Evolutionary conservation across 139 green algal genomes (phyloP), one percentile per base, ranked within the genome.

Genomic region (Chlamydomonas sp.): DNA sequence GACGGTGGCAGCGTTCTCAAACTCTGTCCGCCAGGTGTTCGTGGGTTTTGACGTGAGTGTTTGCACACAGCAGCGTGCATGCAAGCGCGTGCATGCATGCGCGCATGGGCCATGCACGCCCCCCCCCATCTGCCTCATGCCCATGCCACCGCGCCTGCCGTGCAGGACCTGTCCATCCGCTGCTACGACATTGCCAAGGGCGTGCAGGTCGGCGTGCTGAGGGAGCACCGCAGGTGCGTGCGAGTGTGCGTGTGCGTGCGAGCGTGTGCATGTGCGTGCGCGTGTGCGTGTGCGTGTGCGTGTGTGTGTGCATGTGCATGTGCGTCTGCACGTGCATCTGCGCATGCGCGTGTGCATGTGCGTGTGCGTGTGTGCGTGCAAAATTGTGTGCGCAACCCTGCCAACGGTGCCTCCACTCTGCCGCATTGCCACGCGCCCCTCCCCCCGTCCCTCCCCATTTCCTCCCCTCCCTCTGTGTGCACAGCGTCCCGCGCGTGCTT

Each of bases 91-190:
- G 6, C 24, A n/a, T n/a, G n/a, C n/a, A n/a, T n/a, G n/a, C n/a
- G n/a, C n/a, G n/a, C n/a, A n/a, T n/a, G n/a, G n/a, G 24, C 3
- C n/a, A 5, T 65, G 31, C 28, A 47, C 22, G 54, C 24, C 13
- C 6, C 22, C 22, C 6, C 16, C 13, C 26, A 35, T 8, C 54
- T 16, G 54, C 24, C 16, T 63, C 10, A 6, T 63, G 28, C 22
- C 54, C 24, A 29, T 37, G n/a, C n/a, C n/a, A n/a, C n/a, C n/a
- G n/a, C n/a, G n/a, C n/a, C n/a, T n/a, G 61, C 36, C 10, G 4
- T 67, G 35, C 58, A 74, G 69, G 70, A 81, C 34, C n/a, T 24
- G 38, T 74, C 71, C 8, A 76, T 82, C n/a, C 71, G 72, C 4
- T 57, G 20, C 8, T 78, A 82, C 59, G 76, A 78, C 26, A 29